These are phyloP conservation scores for Camellia granthamiana DNA, from an alignment of 148 eudicot genomes.

Conservation along the genomic window DNA sequence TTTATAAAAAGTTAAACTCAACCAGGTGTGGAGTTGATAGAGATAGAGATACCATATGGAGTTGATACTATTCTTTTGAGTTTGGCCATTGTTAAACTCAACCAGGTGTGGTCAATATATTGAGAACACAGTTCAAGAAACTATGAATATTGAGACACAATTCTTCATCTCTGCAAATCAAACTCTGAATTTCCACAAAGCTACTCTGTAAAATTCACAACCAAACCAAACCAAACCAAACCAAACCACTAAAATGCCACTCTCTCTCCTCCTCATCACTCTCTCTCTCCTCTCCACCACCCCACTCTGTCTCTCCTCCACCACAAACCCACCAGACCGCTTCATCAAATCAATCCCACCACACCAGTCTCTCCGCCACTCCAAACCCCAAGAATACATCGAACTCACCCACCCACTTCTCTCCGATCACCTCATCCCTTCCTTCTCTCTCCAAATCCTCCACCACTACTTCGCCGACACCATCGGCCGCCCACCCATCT, in stretches of 20 bases:
- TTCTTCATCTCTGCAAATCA: no score
- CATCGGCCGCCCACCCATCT: constrained; percentile 48
- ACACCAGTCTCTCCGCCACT: constrained; percentile 5
- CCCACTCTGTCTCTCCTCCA: constrained; percentile 15
- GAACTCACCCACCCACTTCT: constrained; percentile 56
- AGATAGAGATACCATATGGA: no score
- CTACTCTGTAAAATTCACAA: neutral
- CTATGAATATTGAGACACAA: no score
- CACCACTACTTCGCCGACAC: constrained; percentile 60
- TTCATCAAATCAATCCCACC: constrained; percentile 27
- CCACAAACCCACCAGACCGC: constrained; percentile 16
- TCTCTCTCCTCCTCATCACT: neutral
- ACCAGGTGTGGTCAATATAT: no score
- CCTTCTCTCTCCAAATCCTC: constrained; percentile 48
- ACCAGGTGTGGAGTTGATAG: no score
- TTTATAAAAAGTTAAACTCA: no score
- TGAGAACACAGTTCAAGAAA: no score
- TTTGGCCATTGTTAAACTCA: no score
- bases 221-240: neutral
- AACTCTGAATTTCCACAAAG: no score
- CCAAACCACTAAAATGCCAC: neutral
- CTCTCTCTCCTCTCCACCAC: constrained; percentile 6
- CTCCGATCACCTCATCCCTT: constrained; percentile 34
- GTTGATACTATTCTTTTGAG: no score
- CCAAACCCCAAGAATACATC: constrained; percentile 29